phyloP scores from a whole-genome alignment of 805 yeast genomes.

The Suhomyces xylopsoci region DNA sequence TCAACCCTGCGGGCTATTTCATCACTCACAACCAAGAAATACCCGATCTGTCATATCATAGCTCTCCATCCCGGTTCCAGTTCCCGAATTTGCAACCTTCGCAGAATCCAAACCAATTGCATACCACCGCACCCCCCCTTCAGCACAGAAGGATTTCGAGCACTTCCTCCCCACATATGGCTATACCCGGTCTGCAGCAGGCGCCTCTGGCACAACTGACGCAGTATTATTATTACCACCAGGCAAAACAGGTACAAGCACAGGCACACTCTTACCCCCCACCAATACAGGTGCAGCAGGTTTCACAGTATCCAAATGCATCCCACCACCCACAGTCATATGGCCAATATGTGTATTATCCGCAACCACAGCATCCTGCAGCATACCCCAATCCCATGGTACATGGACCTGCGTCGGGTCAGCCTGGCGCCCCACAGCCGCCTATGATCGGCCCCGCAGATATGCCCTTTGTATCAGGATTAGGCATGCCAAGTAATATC shows the following conservation, averaged over 20 bases:
- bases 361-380: neutral
- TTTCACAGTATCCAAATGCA: neutral
- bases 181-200: neutral
- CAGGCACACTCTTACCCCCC: conserved; percentile 1
- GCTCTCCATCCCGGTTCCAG: neutral
- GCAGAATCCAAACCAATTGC: neutral
- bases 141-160: conserved; percentile 1
- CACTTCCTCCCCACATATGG: conserved; percentile 1
- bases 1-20: neutral
- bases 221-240: conserved; percentile 1
- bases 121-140: neutral
- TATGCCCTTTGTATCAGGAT: conserved; percentile 4
- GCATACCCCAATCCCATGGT: neutral
- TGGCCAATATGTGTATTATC: conserved; percentile 1
- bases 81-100: neutral
- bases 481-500: neutral
- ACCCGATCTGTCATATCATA: conserved; percentile 1
- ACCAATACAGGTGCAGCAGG: neutral
- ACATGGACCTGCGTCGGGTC: neutral
- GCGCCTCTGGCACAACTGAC: neutral
- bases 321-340: neutral
- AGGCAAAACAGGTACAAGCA: neutral
- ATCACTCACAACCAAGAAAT: neutral
- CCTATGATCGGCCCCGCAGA: neutral
- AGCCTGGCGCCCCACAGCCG: neutral